Conservation (phyloP, 169 alveolate genomes). For the Babesia caballi region DNA sequence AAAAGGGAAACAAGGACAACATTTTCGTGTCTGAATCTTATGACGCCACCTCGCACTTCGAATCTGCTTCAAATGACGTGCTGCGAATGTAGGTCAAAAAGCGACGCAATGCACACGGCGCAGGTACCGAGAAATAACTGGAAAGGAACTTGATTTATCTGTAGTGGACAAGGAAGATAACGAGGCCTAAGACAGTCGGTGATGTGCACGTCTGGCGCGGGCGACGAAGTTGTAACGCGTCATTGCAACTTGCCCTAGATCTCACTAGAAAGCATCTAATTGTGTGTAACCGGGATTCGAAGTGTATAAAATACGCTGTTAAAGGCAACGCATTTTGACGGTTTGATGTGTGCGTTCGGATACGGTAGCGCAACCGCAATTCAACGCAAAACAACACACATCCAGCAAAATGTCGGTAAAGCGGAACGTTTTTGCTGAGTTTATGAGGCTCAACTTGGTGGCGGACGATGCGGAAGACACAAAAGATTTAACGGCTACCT, state of each 20-base stretch:
- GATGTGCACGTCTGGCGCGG: not conserved
- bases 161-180: conserved; percentile 19
- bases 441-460: not conserved
- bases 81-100: conserved; percentile 74
- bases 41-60: conserved; percentile 97
- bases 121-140: conserved; percentile 72
- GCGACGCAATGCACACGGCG: not conserved
- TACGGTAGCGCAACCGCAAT: not conserved
- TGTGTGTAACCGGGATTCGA: no score
- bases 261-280: no score
- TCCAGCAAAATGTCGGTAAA: not conserved
- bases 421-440: not conserved
- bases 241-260: no score
- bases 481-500: not conserved
- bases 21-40: conserved; percentile 90
- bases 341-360: not conserved
- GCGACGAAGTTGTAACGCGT: no score
- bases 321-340: no score
- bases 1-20: conserved; percentile 83
- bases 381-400: not conserved
- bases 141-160: conserved; percentile 66
- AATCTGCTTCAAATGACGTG: conserved; percentile 94
- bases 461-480: not conserved
- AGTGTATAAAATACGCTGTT: no score
- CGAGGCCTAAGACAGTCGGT: not conserved